Conservation (phyloP, 495 filamentous ascomycete species). For the Bathelium albidoporum region DNA sequence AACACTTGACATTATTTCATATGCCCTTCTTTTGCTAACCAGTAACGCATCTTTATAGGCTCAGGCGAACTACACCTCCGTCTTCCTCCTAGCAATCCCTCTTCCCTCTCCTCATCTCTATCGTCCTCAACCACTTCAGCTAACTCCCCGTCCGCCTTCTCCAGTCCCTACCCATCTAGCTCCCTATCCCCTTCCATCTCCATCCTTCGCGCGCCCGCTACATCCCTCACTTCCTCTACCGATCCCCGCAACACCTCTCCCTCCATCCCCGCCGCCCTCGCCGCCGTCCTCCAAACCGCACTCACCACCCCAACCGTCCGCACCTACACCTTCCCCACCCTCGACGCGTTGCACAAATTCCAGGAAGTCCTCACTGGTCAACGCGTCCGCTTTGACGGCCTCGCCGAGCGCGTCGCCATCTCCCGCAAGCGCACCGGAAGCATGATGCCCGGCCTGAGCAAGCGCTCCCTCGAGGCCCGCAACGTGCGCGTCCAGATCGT, state of each 20-base stretch:
- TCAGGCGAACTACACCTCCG: constrained; percentile 31
- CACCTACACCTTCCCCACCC: constrained; percentile 25
- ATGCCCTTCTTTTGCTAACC: neutral
- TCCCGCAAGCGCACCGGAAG: constrained; percentile 51
- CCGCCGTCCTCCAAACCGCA: constrained; percentile 20
- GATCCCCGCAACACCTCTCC: constrained; percentile 20
- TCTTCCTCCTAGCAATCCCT: constrained; percentile 14
- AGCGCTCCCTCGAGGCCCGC: constrained; percentile 80
- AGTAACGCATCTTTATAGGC: constrained; percentile 9
- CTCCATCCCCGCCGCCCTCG: constrained; percentile 19
- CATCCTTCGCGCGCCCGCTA: constrained; percentile 29
- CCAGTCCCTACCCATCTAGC: constrained; percentile 3
- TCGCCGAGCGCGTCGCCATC: constrained; percentile 65
- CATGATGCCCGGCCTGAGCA: constrained; percentile 70
- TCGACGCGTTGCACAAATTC: constrained; percentile 61
- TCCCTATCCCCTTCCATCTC: constrained; percentile 20
- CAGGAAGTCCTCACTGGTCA: constrained; percentile 66
- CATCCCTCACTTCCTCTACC: constrained; percentile 26
- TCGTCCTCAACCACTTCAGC: neutral
- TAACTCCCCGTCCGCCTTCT: constrained; percentile 16
- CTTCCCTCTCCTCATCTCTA: neutral
- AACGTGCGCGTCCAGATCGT: constrained; percentile 69
- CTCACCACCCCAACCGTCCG: constrained; percentile 23
- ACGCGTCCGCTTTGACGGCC: constrained; percentile 28
- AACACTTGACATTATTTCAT: too few relatives aligned